Conservation (phyloP, 139 green algal species). For the Closterium sp. region DNA sequence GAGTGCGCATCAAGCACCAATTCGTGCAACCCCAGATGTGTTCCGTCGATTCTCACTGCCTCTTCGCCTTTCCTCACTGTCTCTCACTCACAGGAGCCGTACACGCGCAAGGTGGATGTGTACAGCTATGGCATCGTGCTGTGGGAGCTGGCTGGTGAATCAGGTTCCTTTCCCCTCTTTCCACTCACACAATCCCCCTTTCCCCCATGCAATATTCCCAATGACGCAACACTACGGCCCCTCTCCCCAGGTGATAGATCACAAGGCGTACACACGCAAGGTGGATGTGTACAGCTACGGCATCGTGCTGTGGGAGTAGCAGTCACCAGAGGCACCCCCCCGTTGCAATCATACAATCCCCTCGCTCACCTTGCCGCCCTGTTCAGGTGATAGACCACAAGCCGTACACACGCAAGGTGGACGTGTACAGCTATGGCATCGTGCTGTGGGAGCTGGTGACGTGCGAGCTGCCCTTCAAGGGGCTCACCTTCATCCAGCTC, state of each 20-base stretch:
- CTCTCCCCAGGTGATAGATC: constrained; percentile 32
- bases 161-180: too few species aligned
- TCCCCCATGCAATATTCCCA: too few species aligned
- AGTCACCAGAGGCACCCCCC: background rate
- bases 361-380: too few species aligned
- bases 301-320: constrained; percentile 91
- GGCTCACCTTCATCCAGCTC: constrained; percentile 80
- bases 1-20: too few species aligned
- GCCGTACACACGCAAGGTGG: constrained; percentile 61
- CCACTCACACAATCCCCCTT: too few species aligned
- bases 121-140: constrained; percentile 88
- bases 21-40: too few species aligned
- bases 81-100: too few species aligned
- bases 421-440: constrained; percentile 89
- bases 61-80: too few species aligned
- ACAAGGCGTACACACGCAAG: constrained; percentile 55
- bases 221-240: too few species aligned
- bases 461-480: constrained; percentile 78
- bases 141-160: constrained; percentile 74
- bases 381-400: constrained; percentile 30
- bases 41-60: too few species aligned
- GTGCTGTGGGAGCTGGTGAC: constrained; percentile 86
- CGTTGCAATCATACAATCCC: too few species aligned
- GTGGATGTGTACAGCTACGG: too few species aligned
- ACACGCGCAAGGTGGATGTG: constrained; percentile 73